Evolutionary conservation across 2,329 filamentous ascomycete genomes (phyloP).

Genomic region (Apiospora pterosperma): DNA sequence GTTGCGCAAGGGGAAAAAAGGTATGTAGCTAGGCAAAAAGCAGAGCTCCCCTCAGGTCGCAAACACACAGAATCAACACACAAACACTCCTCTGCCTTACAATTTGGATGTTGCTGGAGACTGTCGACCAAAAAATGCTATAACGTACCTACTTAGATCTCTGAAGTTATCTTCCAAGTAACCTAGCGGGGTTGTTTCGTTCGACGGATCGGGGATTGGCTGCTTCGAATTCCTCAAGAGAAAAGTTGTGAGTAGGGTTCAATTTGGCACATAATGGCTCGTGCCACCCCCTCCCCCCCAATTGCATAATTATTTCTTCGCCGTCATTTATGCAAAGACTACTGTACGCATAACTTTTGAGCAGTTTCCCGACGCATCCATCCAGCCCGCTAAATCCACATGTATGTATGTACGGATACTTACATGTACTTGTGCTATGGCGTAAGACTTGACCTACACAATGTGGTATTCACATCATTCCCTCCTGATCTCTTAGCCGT

Average conservation of each 20-base stretch:
- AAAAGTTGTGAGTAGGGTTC: slow-evolving; percentile 12
- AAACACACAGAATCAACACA: neutral
- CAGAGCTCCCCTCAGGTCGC: neutral
- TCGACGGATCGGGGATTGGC: slow-evolving; percentile 6
- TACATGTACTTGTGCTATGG: neutral
- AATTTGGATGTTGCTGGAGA: neutral
- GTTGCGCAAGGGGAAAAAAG: neutral
- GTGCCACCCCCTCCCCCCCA: neutral
- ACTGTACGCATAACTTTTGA: neutral
- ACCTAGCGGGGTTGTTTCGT: slow-evolving; percentile 11
- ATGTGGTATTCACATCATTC: neutral
- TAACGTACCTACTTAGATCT: slow-evolving; percentile 2
- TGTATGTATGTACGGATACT: neutral
- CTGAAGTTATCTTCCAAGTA: slow-evolving; percentile 4
- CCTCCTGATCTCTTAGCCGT: neutral
- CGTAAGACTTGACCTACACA: neutral
- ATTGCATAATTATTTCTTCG: slow-evolving; percentile 2
- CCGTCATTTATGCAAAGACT: neutral
- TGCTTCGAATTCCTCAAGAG: slow-evolving; percentile 4
- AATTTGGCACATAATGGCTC: slow-evolving; percentile 10
- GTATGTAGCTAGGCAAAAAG: neutral
- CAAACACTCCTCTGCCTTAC: neutral
- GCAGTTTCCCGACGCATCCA: neutral
- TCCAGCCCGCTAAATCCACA: neutral
- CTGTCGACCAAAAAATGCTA: slow-evolving; percentile 1